These are phyloP conservation scores for Pseudogymnoascus sp. DNA, from an alignment of 2,329 filamentous ascomycete genomes.

Conservation along the genomic window DNA sequence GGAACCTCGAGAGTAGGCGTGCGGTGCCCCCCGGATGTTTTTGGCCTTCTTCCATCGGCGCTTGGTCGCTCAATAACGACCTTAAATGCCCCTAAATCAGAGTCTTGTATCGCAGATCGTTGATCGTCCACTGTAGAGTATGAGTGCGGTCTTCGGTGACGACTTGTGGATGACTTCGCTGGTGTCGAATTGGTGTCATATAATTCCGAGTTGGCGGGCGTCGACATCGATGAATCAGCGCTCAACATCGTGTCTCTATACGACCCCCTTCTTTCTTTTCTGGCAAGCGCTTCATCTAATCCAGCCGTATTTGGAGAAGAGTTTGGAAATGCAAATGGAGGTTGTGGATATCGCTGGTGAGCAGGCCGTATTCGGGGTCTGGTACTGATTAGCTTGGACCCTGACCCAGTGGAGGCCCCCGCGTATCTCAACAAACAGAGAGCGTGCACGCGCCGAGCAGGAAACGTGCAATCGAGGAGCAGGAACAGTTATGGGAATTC, in stretches of 20 bases:
- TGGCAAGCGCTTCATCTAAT: conserved; percentile 37
- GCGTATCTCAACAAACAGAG: conserved; percentile 12
- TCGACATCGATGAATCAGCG: conserved; percentile 16
- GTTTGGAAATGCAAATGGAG: conserved; percentile 50
- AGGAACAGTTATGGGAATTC: conserved; percentile 20
- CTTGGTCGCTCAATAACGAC: conserved; percentile 69
- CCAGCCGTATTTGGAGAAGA: conserved; percentile 52
- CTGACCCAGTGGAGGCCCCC: conserved; percentile 3
- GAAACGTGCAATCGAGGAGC: conserved; percentile 30
- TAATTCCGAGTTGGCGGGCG: conserved; percentile 27
- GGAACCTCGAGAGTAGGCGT: conserved; percentile 57
- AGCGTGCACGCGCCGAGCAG: conserved; percentile 19
- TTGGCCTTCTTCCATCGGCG: conserved; percentile 46
- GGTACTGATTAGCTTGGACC: conserved; percentile 12
- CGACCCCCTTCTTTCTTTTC: conserved; percentile 21
- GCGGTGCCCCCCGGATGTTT: conserved; percentile 40
- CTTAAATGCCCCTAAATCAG: conserved; percentile 62
- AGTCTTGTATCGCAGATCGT: conserved; percentile 39
- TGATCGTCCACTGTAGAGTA: conserved; percentile 69
- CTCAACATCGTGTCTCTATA: conserved; percentile 26
- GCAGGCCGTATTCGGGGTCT: conserved; percentile 55
- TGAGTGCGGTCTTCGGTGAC: conserved; percentile 58
- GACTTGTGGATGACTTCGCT: conserved; percentile 16
- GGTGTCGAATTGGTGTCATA: conserved; percentile 10
- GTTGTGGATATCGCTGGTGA: conserved; percentile 52